A percentile compares a stretch with the other conserved stretches of the same genome.
Conservation (phyloP, 129 eudicot genomes). For the Flaveria ramosissima region DNA sequence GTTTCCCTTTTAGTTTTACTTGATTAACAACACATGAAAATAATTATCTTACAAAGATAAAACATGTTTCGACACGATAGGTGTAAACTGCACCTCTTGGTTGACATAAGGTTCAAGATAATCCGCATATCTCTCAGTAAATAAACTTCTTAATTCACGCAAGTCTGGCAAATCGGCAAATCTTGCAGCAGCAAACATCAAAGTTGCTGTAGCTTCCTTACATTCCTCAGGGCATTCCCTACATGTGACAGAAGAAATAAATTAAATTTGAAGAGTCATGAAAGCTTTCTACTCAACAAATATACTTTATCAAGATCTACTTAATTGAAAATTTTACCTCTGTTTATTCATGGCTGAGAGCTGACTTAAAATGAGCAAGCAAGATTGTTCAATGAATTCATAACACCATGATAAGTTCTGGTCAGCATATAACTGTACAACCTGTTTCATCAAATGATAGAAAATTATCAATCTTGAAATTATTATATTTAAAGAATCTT, state of each 20-base stretch:
- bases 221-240: slow-evolving; percentile 96
- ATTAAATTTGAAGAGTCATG: not conserved
- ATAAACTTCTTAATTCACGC: slow-evolving; percentile 63
- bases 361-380: slow-evolving; percentile 43
- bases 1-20: slow-evolving; percentile 10
- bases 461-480: slow-evolving; percentile 21
- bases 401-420: slow-evolving; percentile 63
- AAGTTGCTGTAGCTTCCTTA: slow-evolving; percentile 62
- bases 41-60: not conserved
- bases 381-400: slow-evolving; percentile 61
- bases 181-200: slow-evolving; percentile 92
- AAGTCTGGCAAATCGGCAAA: slow-evolving; percentile 92
- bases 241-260: slow-evolving; percentile 1
- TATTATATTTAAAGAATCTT: slow-evolving; percentile 5
- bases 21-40: not conserved
- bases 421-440: slow-evolving; percentile 75
- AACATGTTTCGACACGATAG: no score
- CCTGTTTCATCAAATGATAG: slow-evolving; percentile 51
- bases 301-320: not conserved
- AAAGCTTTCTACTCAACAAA: not conserved
- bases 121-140: slow-evolving; percentile 67
- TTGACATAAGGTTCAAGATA: slow-evolving; percentile 59
- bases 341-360: slow-evolving; percentile 62
- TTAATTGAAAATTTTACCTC: slow-evolving; percentile 40
- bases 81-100: slow-evolving; percentile 52